Evolutionary conservation across 2,329 filamentous ascomycete species (phyloP).

Genomic region (Xylariaceae sp.): DNA sequence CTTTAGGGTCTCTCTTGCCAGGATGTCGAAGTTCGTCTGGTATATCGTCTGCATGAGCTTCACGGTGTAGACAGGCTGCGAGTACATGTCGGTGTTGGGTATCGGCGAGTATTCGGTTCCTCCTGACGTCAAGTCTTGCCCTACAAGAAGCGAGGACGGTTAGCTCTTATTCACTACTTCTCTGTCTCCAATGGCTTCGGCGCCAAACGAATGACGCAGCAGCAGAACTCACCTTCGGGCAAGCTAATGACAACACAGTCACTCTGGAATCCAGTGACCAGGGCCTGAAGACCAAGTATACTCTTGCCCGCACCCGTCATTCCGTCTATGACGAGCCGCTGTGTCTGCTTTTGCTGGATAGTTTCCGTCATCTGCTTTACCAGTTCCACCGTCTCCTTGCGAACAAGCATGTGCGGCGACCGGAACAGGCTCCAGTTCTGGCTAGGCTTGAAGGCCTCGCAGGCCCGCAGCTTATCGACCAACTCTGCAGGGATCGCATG

Average conservation of each 20-base stretch:
- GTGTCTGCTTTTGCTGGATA: constrained; percentile 47
- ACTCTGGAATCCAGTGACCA: constrained; percentile 74
- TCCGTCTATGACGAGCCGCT: constrained; percentile 67
- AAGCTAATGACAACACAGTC: constrained; percentile 86
- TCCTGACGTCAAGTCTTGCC: constrained; percentile 73
- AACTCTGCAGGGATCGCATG: constrained; percentile 62
- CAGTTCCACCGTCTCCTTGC: constrained; percentile 71
- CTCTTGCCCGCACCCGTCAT: constrained; percentile 78
- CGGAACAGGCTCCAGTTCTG: constrained; percentile 87
- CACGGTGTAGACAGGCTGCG: constrained; percentile 72
- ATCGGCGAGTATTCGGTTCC: constrained; percentile 75
- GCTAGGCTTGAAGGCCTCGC: constrained; percentile 84
- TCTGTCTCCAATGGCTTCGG: not conserved
- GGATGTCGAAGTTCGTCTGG: constrained; percentile 63
- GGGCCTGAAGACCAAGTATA: constrained; percentile 74
- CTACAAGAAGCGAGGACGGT: constrained; percentile 32
- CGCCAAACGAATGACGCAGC: not conserved
- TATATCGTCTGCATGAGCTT: constrained; percentile 67
- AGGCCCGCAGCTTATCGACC: constrained; percentile 74
- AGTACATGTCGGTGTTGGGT: constrained; percentile 59
- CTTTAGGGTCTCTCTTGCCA: constrained; percentile 48
- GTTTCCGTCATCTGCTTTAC: constrained; percentile 57
- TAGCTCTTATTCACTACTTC: not conserved
- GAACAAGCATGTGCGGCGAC: constrained; percentile 70
- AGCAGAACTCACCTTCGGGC: constrained; percentile 65